Evolutionary conservation across 169 alveolate species (phyloP).

Genomic region (Plasmodium fragile): DNA sequence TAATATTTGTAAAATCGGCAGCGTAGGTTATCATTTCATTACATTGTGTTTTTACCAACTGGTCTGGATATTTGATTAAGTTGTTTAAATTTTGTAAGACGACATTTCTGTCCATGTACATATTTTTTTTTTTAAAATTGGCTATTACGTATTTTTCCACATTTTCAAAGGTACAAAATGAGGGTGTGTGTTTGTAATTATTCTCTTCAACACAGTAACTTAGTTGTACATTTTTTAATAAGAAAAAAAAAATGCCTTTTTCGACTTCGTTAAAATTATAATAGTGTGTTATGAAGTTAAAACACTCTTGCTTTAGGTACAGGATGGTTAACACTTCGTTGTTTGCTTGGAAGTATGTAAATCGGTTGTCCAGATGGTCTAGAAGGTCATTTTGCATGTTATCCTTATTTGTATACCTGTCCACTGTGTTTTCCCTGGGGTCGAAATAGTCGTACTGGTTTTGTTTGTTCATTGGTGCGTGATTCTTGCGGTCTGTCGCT

Average conservation of each 20-base stretch:
- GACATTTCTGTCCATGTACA: conserved; percentile 45
- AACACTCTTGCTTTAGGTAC: conserved; percentile 51
- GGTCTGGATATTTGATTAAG: conserved; percentile 61
- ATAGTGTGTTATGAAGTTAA: conserved; percentile 32
- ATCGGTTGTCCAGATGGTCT: conserved; percentile 43
- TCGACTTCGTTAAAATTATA: conserved; percentile 33
- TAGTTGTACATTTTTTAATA: conserved; percentile 42
- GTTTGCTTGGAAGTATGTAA: conserved; percentile 52
- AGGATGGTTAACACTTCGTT: conserved; percentile 21
- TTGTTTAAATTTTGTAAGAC: conserved; percentile 63
- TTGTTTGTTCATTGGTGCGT: too few species aligned
- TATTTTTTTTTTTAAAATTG: conserved; percentile 48
- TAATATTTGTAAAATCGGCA: conserved; percentile 34
- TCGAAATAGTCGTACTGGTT: background rate
- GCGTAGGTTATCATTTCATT: conserved; percentile 48
- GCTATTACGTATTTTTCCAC: conserved; percentile 47
- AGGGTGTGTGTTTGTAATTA: background rate
- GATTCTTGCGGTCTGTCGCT: background rate
- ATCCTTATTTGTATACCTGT: background rate
- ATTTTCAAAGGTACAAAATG: conserved; percentile 39
- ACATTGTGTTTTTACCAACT: conserved; percentile 28
- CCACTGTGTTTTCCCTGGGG: background rate
- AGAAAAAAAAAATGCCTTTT: conserved; percentile 28
- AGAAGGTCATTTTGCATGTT: conserved; percentile 7
- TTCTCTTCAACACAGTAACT: conserved; percentile 25